These are phyloP conservation scores for Acacia acuminata DNA, from an alignment of 306 rosid species.

Conservation along the genomic window DNA sequence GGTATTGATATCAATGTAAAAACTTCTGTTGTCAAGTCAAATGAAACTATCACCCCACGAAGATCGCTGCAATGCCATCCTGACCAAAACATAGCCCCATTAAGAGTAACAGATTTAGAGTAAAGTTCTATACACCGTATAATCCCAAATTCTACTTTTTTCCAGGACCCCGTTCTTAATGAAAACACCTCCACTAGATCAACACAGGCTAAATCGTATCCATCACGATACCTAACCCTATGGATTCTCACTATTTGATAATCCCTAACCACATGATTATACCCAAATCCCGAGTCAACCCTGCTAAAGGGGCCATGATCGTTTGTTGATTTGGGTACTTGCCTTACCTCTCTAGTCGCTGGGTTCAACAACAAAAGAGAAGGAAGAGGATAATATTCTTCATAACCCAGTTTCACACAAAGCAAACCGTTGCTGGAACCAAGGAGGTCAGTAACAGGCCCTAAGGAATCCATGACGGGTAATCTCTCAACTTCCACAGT, in stretches of 20 bases:
- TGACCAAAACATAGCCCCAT: not conserved
- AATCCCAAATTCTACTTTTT: not conserved
- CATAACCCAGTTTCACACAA: not conserved
- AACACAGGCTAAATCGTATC: not conserved
- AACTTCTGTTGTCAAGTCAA: not conserved
- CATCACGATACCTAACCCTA: too few relatives aligned
- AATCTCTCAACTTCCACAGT: not conserved
- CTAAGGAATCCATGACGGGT: not conserved
- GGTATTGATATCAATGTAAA: not conserved
- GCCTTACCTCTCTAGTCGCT: not conserved
- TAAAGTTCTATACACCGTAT: accelerated
- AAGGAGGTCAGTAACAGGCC: not conserved
- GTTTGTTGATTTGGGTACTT: not conserved
- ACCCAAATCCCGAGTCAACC: not conserved
- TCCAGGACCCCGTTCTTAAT: not conserved
- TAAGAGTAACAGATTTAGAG: not conserved
- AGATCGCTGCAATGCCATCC: not conserved
- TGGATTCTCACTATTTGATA: not conserved
- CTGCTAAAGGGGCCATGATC: not conserved
- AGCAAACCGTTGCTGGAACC: not conserved
- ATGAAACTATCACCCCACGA: not conserved
- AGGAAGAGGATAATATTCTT: too few relatives aligned
- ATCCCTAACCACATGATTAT: not conserved
- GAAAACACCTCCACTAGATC: not conserved
- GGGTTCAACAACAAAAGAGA: not conserved